A percentile compares a stretch with the other conserved stretches of the same genome.
These are phyloP conservation scores for Schwanniomyces etchellsii DNA, from an alignment of 1,139 yeast species.

Conservation along the genomic window DNA sequence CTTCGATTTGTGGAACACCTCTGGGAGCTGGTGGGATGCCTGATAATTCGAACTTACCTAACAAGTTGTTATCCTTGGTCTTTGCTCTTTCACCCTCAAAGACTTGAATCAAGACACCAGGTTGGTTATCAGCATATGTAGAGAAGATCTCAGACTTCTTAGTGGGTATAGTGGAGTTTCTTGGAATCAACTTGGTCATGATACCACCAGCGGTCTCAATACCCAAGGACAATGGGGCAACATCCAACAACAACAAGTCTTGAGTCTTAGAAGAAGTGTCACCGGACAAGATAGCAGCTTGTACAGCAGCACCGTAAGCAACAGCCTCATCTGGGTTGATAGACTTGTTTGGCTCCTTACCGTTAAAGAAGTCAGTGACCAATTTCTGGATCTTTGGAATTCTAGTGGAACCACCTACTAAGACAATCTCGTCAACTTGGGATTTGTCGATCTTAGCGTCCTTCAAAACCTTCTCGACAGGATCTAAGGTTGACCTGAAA, in stretches of 20 bases:
- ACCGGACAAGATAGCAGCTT: slow-evolving; percentile 82
- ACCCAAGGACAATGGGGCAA: slow-evolving; percentile 90
- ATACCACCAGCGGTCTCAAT: slow-evolving; percentile 97
- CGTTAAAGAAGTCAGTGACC: slow-evolving; percentile 35
- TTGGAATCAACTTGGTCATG: slow-evolving; percentile 92
- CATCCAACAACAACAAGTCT: slow-evolving; percentile 96
- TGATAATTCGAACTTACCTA: slow-evolving; percentile 89
- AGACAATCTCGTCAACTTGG: slow-evolving; percentile 31
- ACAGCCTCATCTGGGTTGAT: slow-evolving; percentile 61
- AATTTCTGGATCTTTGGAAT: slow-evolving; percentile 37
- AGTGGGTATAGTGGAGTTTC: slow-evolving; percentile 95
- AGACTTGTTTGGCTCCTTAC: slow-evolving; percentile 43
- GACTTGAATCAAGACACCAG: slow-evolving; percentile 91
- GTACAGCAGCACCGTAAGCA: slow-evolving; percentile 74
- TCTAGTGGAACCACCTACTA: slow-evolving; percentile 40
- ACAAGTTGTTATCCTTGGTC: slow-evolving; percentile 88
- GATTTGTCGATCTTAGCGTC: slow-evolving; percentile 36
- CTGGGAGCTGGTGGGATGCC: slow-evolving; percentile 98
- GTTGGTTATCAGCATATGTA: slow-evolving; percentile 95
- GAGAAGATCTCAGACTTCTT: slow-evolving; percentile 93
- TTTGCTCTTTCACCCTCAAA: slow-evolving; percentile 96
- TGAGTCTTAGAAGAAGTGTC: slow-evolving; percentile 82
- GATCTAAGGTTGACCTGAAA: slow-evolving; percentile 36
- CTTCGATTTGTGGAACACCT: slow-evolving; percentile 96
- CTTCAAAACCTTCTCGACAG: slow-evolving; percentile 35